These are phyloP conservation scores for Funneliformis caledonium DNA, from an alignment of 371 early-diverging fungal species.

Conservation along the genomic window DNA sequence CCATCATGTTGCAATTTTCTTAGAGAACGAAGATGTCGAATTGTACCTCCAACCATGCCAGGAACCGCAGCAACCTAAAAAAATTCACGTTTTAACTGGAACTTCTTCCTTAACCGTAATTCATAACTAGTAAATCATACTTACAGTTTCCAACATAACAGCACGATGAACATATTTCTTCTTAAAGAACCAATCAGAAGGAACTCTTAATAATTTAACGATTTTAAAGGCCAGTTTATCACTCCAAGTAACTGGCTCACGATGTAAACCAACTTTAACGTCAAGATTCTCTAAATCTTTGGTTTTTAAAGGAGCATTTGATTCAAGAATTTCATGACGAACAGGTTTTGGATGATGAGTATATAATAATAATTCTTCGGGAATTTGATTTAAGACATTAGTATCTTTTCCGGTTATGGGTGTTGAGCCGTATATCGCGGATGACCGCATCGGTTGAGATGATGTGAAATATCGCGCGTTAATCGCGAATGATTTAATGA, in stretches of 20 bases:
- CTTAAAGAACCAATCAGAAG: slow-evolving; percentile 81
- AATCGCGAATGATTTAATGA: no score
- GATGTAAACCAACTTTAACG: slow-evolving; percentile 65
- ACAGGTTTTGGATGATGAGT: slow-evolving; percentile 63
- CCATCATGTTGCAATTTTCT: slow-evolving; percentile 84
- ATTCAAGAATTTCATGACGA: slow-evolving; percentile 66
- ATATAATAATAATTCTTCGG: background rate
- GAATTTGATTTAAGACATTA: background rate
- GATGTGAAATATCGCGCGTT: no score
- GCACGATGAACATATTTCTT: slow-evolving; percentile 82
- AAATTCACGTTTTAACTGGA: background rate
- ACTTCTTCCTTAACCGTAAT: background rate
- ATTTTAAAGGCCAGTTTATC: slow-evolving; percentile 72
- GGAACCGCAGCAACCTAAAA: slow-evolving; percentile 63
- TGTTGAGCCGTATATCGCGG: background rate
- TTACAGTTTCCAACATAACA: slow-evolving; percentile 84
- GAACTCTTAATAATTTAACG: slow-evolving; percentile 71
- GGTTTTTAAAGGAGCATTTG: slow-evolving; percentile 55
- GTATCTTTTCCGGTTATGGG: background rate
- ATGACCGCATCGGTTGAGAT: no score
- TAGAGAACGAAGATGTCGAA: slow-evolving; percentile 84
- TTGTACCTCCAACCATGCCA: slow-evolving; percentile 90
- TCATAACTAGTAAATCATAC: background rate
- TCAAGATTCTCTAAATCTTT: slow-evolving; percentile 68
- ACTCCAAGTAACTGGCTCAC: slow-evolving; percentile 58